Conservation (phyloP, 2,329 filamentous ascomycete genomes). For the Ophiosphaerella narmari region DNA sequence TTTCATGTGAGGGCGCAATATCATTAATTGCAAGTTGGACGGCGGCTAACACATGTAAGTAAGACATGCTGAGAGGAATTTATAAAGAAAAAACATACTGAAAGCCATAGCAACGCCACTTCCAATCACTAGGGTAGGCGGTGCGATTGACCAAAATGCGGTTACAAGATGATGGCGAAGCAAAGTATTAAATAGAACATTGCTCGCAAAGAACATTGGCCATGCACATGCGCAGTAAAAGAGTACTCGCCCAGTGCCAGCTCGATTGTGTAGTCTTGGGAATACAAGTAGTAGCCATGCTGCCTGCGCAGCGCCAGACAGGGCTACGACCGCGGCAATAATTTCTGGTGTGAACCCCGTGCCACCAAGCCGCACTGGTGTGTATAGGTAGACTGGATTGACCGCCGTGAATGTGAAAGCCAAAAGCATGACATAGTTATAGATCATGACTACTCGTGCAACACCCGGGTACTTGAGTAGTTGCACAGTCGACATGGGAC, state of each 20-base stretch:
- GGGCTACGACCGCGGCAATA: slow-evolving; percentile 69
- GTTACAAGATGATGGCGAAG: slow-evolving; percentile 52
- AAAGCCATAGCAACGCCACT: slow-evolving; percentile 70
- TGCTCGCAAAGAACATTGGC: slow-evolving; percentile 65
- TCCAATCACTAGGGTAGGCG: slow-evolving; percentile 57
- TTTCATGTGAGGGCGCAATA: slow-evolving; percentile 65
- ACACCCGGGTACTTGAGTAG: slow-evolving; percentile 69
- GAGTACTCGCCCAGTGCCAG: slow-evolving; percentile 70
- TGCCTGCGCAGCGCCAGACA: slow-evolving; percentile 69
- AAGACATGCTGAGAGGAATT: background rate
- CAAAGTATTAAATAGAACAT: slow-evolving; percentile 62
- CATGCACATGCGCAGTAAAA: slow-evolving; percentile 62
- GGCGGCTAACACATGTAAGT: slow-evolving; percentile 49
- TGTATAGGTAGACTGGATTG: slow-evolving; percentile 71
- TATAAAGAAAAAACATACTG: slow-evolving; percentile 48
- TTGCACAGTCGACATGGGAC: slow-evolving; percentile 54
- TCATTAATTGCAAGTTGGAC: slow-evolving; percentile 78
- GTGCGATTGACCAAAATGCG: slow-evolving; percentile 63
- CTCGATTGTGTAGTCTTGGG: slow-evolving; percentile 66
- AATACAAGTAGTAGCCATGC: slow-evolving; percentile 74
- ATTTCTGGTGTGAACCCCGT: slow-evolving; percentile 64
- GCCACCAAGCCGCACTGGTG: slow-evolving; percentile 65
- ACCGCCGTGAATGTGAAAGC: slow-evolving; percentile 74
- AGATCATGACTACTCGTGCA: slow-evolving; percentile 66
- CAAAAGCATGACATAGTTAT: slow-evolving; percentile 69